Base-by-base conservation (phyloP, 352 stramenopile genomes). In the Phytophthora citrophthora region DNA sequence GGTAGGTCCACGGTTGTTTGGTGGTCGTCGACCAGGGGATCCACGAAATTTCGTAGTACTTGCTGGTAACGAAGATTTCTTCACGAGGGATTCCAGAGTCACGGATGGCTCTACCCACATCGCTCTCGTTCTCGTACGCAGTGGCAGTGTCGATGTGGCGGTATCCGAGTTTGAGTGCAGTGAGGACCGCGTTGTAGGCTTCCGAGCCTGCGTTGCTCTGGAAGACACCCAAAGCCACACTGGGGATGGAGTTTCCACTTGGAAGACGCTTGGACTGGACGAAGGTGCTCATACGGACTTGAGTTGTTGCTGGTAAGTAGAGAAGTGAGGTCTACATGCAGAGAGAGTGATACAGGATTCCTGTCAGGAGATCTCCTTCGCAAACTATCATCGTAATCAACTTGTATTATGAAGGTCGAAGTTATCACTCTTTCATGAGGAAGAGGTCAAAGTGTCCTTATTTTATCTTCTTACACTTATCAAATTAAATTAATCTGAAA, bases 131-230 rank as follows among this genome's bases (percentile, higher is more conserved):
- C 10, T 82, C 50, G 66, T 97, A 97, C 3, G 90, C 54, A 29
- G 83, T 77, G 4, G 92, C 92, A 12, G 83, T 94, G 70, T 97
- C 92, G 55, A 98, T 97, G 62, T 96, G 87, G 29, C 92, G 77
- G 56, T 95, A 95, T 43, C 92, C 92, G 1, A 89, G 20, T 15
- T 87, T 68, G 16, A 97, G 65, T 5, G 82, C 79, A 2, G 49
- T 54, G 23, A 76, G 63, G 26, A 91, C 82, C 9, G 76, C 73
- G 38, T 83, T 55, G 62, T 89, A 85, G 10, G 68, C 70, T 56
- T 88, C 76, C 5, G 60, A 16, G 11, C 70, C 69, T 40, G 63
- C 61, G 38, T 70, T 60, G 45, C 66, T 74, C 59, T 84, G 66
- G 63, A 73, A 88, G 2, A 87, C 77, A 18, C 81, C 81, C 6